Conservation (phyloP, 306 rosid genomes). For the Astragalus glycyphyllos region DNA sequence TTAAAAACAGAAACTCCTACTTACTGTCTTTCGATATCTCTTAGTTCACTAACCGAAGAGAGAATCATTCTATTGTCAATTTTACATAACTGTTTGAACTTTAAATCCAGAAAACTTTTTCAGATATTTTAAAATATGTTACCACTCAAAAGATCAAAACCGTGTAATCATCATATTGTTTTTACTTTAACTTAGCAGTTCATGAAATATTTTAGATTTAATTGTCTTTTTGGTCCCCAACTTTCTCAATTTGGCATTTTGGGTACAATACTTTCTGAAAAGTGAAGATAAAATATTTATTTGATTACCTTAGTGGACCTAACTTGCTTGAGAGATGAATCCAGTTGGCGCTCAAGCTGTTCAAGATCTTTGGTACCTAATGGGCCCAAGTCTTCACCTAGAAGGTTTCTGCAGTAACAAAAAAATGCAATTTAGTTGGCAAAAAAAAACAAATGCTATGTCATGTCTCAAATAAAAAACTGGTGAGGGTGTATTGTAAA, state of each 20-base stretch:
- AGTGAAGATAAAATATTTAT: neutral
- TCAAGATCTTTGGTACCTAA: slow-evolving; percentile 88
- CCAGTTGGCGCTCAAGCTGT: slow-evolving; percentile 94
- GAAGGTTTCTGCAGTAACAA: slow-evolving; percentile 68
- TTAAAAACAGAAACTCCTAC: too few species aligned
- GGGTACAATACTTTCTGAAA: too few species aligned
- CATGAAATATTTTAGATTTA: neutral
- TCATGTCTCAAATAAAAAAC: too few species aligned
- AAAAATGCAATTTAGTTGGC: too few species aligned
- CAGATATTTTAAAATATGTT: neutral
- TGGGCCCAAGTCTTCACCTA: slow-evolving; percentile 94
- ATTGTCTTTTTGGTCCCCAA: too few species aligned
- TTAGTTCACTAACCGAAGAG: neutral
- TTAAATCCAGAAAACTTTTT: neutral
- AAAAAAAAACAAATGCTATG: too few species aligned
- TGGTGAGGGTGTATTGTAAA: too few species aligned
- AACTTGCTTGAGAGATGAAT: slow-evolving; percentile 84
- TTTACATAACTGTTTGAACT: neutral
- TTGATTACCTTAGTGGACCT: slow-evolving; percentile 79
- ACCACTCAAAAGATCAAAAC: too few species aligned
- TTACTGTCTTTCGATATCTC: too few species aligned
- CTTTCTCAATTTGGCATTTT: too few species aligned
- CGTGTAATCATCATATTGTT: neutral
- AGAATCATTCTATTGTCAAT: neutral
- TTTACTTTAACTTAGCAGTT: neutral